Evolutionary conservation across 108 stramenopile genomes (phyloP).

Genomic region (Conticribra weissflogii): DNA sequence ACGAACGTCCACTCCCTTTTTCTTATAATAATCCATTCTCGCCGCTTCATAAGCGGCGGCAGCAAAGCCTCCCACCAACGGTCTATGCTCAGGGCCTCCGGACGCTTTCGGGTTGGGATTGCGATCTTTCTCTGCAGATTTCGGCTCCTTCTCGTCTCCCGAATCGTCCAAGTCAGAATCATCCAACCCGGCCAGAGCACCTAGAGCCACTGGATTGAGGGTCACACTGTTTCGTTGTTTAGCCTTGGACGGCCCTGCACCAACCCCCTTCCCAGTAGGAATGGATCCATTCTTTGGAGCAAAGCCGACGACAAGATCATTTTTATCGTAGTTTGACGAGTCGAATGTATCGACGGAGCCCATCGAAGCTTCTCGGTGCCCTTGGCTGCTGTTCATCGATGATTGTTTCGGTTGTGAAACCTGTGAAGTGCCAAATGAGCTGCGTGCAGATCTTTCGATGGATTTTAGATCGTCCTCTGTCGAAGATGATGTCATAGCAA

Average conservation of each 20-base stretch:
- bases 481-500: too few relatives aligned
- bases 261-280: not conserved
- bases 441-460: not conserved
- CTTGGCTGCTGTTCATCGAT: not conserved
- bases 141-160: constrained; percentile 46
- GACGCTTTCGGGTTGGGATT: constrained; percentile 21
- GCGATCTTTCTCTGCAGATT: not conserved
- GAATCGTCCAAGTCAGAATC: constrained; percentile 43
- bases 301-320: not conserved
- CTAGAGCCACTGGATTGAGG: constrained; percentile 45
- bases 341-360: constrained; percentile 4
- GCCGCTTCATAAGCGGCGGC: constrained; percentile 88
- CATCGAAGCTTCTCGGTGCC: not conserved
- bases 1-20: constrained; percentile 14
- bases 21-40: constrained; percentile 57
- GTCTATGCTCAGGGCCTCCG: constrained; percentile 64
- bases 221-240: constrained; percentile 40
- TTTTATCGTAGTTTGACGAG: not conserved
- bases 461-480: not conserved
- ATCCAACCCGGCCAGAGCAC: constrained; percentile 67
- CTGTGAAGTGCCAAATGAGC: too few relatives aligned
- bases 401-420: too few relatives aligned
- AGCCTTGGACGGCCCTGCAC: constrained; percentile 6
- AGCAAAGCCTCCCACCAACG: constrained; percentile 84
- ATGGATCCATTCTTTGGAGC: not conserved